Evolutionary conservation across 768 basidiomycete genomes (phyloP).

Genomic region (Cyclocybe aegerita): DNA sequence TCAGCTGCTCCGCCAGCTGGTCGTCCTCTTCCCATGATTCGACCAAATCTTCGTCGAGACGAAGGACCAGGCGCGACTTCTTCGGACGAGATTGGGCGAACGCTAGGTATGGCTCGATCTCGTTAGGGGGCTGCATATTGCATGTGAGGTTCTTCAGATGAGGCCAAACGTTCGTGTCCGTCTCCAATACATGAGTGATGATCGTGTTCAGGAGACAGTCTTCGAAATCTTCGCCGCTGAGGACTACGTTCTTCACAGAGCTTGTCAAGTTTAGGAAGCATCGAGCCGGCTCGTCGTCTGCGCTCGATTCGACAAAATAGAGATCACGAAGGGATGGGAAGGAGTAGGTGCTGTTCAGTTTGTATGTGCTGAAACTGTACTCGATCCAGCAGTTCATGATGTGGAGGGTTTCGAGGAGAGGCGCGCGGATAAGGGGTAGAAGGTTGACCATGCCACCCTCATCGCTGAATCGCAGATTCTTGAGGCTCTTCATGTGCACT

Average conservation of each 20-base stretch:
- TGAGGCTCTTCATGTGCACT: constrained; percentile 13
- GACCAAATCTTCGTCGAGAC: no score
- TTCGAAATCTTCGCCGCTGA: background rate
- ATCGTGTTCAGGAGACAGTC: background rate
- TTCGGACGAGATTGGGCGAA: background rate
- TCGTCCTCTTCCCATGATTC: no score
- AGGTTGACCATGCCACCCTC: constrained; percentile 5
- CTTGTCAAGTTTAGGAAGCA: constrained; percentile 6
- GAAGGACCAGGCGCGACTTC: no score
- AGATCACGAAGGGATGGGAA: constrained; percentile 9
- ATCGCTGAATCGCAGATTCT: constrained; percentile 13
- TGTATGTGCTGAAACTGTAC: background rate
- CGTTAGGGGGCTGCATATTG: background rate
- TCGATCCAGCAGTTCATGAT: constrained; percentile 5
- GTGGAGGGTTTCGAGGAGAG: constrained; percentile 17
- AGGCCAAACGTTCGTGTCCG: constrained; percentile 2
- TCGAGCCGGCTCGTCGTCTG: background rate
- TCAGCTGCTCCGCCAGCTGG: no score
- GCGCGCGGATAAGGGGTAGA: constrained; percentile 12
- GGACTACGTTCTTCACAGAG: constrained; percentile 1
- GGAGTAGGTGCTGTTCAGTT: background rate
- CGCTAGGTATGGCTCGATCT: background rate
- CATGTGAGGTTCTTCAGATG: constrained; percentile 3
- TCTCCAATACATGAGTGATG: background rate
- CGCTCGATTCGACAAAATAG: constrained; percentile 4